Conservation (phyloP, 441 rosid genomes). For the Lagerstroemia fauriei region DNA sequence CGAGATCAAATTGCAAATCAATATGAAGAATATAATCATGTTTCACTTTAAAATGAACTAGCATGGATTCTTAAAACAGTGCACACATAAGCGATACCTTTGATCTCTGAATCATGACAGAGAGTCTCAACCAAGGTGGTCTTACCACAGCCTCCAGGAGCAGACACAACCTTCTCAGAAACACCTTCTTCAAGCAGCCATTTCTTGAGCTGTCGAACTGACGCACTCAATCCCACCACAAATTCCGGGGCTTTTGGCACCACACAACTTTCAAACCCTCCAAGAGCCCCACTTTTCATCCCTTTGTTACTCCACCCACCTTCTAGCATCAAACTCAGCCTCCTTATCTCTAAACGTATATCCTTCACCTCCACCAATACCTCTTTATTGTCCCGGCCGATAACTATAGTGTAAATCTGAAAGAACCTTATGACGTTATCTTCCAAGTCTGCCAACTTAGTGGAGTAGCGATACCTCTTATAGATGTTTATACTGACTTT, state of each 20-base stretch:
- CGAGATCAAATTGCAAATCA: background rate
- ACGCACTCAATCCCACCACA: conserved; percentile 15
- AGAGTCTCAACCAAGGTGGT: conserved; percentile 16
- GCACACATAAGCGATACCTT: conserved; percentile 13
- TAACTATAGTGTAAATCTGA: background rate
- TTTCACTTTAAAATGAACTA: background rate
- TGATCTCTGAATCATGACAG: conserved; percentile 13
- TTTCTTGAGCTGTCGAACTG: background rate
- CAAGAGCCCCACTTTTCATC: background rate
- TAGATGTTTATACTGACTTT: background rate
- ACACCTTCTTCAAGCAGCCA: background rate
- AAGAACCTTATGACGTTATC: rapidly evolving
- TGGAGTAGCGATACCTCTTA: background rate
- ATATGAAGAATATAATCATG: background rate
- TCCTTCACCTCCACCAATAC: background rate
- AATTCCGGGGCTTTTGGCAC: conserved; percentile 16
- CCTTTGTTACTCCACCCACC: background rate
- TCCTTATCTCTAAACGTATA: background rate
- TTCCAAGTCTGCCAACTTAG: background rate
- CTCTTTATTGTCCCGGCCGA: rapidly evolving
- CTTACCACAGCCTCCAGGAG: conserved; percentile 4
- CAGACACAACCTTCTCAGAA: background rate
- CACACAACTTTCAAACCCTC: background rate
- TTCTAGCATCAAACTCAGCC: background rate
- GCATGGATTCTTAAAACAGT: background rate